Base-by-base conservation (phyloP, 2,329 filamentous ascomycete genomes). In the Microsporum ferrugineum region DNA sequence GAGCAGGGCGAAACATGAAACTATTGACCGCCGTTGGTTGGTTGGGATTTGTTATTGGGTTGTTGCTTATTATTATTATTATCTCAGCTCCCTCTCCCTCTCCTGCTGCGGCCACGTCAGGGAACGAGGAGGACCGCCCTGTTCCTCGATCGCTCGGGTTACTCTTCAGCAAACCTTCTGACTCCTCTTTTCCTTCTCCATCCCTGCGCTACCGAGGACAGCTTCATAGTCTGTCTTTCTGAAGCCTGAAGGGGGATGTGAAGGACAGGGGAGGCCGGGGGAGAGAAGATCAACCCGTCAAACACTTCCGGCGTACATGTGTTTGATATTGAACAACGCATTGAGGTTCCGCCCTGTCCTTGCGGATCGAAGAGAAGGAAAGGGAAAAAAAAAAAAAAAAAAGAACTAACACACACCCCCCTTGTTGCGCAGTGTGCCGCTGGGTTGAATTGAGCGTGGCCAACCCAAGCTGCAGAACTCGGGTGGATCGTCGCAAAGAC, bases 101-200 rank as follows among this genome's bases (percentile, higher is more conserved):
- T 33, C 27, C 55, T 39, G 34, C 55, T 57, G 55, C 55, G 34
- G 55, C 55, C 55, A 57, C 55, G 55, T 57, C 55, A 57, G 55
- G 51, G 51, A 55, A 55, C 51, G 51, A 53, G 14, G 23, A 47
- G 33, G 55, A 7, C 27, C 34, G 31, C 27, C 27, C 55, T 36
- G 51, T 55, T 55, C 51, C 36, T 57, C 39, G 55, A 39, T 57
- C 55, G 55, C 55, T 57, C 55, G 55, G 55, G 34, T 57, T 43
- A 43, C 55, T 39, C 34, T 43, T 57, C 55, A 33, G 36, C 29
- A 43, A 41, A 41, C 36, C 55, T 57, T 39, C 29, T 31, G 34
- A 43, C 55, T 57, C 55, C 55, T 57, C 36, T 57, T 57, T 43
- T 39, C 55, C 51, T 55, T 14, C 51, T 34, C 31, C 51, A 55